phyloP scores from a whole-genome alignment of 257 asterid genomes.

The Jacaranda copaia region DNA sequence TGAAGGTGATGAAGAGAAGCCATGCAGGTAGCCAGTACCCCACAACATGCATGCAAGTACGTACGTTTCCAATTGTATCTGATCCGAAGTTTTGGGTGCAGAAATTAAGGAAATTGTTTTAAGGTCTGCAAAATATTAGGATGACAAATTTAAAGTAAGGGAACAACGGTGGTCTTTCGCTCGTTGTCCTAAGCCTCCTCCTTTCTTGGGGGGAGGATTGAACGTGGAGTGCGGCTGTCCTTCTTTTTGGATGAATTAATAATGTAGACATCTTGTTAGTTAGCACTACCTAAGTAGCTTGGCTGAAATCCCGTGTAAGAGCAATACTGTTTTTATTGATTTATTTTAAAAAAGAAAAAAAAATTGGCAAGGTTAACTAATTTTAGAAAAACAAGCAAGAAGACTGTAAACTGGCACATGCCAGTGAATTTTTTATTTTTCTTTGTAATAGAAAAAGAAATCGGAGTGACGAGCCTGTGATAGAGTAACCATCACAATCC shows the following conservation, averaged over 20 bases:
- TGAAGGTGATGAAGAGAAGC: neutral
- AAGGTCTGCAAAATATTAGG: constrained; percentile 20
- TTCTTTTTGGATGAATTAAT: no score
- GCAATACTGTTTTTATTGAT: no score
- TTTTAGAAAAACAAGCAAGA: no score
- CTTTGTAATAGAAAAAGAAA: no score
- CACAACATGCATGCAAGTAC: no score
- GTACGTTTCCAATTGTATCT: constrained; percentile 23
- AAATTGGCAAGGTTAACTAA: no score
- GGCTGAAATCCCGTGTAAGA: no score
- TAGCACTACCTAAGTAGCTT: no score
- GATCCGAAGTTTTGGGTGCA: constrained; percentile 37
- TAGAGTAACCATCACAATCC: constrained; percentile 4
- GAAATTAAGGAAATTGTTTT: neutral
- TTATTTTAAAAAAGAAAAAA: no score
- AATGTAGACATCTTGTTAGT: no score
- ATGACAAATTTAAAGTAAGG: constrained; percentile 29
- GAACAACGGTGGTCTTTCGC: constrained; percentile 18
- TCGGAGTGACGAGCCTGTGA: constrained; percentile 26
- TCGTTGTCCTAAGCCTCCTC: constrained; percentile 23
- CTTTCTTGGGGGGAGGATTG: constrained; percentile 43
- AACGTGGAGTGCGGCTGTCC: constrained; percentile 30
- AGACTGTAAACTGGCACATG: neutral
- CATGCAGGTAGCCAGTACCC: neutral
- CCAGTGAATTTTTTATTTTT: no score